phyloP scores from a whole-genome alignment of 768 basidiomycete species.

The Scleroderma bovista region DNA sequence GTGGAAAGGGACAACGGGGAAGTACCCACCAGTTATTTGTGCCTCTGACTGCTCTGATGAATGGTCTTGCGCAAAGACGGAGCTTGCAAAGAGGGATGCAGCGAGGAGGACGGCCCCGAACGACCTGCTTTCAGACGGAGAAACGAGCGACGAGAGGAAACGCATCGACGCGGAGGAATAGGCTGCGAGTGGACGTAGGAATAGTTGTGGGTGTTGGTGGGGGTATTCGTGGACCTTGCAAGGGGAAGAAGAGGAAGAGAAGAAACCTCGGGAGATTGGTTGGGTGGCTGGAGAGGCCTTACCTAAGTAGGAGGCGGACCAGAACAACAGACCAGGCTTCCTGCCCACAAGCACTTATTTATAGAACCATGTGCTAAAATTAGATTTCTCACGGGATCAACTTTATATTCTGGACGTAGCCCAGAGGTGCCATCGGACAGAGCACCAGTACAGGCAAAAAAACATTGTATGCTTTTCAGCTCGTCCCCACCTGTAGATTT shows the following conservation, averaged over 20 bases:
- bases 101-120: conserved; percentile 3
- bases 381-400: too few relatives aligned
- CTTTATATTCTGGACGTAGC: neutral
- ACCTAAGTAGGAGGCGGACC: neutral
- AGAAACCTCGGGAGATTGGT: neutral
- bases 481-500: neutral
- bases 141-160: conserved; percentile 14
- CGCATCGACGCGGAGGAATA: conserved; percentile 10
- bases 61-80: conserved; percentile 21
- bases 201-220: neutral
- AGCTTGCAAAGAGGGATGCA: conserved; percentile 1
- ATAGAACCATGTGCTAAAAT: neutral
- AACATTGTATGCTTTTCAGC: too few relatives aligned
- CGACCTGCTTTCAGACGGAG: neutral
- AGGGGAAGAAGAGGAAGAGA: neutral
- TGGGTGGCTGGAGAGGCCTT: neutral
- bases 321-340: neutral
- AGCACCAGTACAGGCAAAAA: too few relatives aligned
- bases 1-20: neutral
- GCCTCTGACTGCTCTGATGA: conserved; percentile 33
- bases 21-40: conserved; percentile 30
- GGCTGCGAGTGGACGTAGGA: neutral
- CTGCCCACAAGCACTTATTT: neutral
- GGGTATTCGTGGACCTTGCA: too few relatives aligned
- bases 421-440: neutral